Evolutionary conservation across 148 eudicot genomes (phyloP).

Genomic region (Rheum nobile): DNA sequence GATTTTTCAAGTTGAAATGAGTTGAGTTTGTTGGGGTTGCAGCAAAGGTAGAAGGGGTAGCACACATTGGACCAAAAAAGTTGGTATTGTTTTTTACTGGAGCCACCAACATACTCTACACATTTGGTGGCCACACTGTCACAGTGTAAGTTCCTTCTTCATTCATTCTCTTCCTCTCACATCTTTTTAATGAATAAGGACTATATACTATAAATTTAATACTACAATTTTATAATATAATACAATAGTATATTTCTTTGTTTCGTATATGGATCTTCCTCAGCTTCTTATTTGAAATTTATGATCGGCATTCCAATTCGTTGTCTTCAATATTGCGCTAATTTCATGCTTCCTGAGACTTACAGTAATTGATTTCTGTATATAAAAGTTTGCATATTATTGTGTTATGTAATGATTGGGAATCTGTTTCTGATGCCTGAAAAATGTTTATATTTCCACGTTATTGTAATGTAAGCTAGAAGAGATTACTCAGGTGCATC

Average conservation of each 20-base stretch:
- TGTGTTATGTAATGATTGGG: neutral
- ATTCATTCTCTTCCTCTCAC: no score
- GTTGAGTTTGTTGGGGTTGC: neutral
- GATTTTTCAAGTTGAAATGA: no score
- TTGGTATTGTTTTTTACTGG: conserved; percentile 79
- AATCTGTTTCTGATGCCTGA: neutral
- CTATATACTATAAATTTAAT: no score
- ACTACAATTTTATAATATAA: no score
- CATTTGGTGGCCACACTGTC: conserved; percentile 93
- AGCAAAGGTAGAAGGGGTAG: conserved; percentile 43
- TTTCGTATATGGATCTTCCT: neutral
- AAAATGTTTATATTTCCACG: neutral
- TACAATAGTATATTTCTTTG: no score
- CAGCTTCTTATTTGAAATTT: neutral
- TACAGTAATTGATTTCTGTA: no score
- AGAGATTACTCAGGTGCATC: neutral
- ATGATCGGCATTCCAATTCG: neutral
- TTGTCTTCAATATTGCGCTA: neutral
- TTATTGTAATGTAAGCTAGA: neutral
- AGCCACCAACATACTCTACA: conserved; percentile 79
- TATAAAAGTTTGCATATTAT: neutral
- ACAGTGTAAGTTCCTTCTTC: conserved; percentile 52
- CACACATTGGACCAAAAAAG: conserved; percentile 57
- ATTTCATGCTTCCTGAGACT: neutral
- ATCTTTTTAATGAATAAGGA: no score